Conservation (phyloP, 2,329 filamentous ascomycete species). For the Mollisiaceae sp. region DNA sequence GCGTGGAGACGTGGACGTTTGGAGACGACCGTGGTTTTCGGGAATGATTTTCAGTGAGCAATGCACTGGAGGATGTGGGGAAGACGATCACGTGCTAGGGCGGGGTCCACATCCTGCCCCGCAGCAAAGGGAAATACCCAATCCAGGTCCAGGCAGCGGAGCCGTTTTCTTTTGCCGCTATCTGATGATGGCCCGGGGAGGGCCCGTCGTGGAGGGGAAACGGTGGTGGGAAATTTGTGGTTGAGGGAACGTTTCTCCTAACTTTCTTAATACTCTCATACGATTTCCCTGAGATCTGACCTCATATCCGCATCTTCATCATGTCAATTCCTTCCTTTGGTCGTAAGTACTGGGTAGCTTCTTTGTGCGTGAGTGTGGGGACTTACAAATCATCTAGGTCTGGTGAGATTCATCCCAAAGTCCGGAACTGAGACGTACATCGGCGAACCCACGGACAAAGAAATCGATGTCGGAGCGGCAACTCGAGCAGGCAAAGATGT, state of each 20-base stretch:
- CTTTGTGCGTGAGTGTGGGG: constrained; percentile 14
- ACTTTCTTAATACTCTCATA: background rate
- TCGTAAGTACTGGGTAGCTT: constrained; percentile 24
- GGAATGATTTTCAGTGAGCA: constrained; percentile 19
- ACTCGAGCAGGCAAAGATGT: constrained; percentile 62
- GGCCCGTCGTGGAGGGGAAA: constrained; percentile 11
- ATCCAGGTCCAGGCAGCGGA: background rate
- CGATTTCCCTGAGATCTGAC: constrained; percentile 1
- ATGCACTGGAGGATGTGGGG: constrained; percentile 23
- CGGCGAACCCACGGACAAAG: constrained; percentile 58
- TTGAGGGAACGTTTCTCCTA: constrained; percentile 44
- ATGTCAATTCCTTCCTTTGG: constrained; percentile 33
- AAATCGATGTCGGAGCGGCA: constrained; percentile 62
- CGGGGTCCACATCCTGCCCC: constrained; percentile 13
- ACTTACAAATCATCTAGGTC: constrained; percentile 47
- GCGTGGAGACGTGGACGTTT: constrained; percentile 23
- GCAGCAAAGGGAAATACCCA: background rate
- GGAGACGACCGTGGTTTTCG: too few species aligned
- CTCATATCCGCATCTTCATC: constrained; percentile 11
- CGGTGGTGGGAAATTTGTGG: background rate
- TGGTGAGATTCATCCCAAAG: constrained; percentile 63
- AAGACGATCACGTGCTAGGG: constrained; percentile 16
- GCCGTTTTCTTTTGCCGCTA: constrained; percentile 15
- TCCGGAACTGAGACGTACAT: constrained; percentile 57
- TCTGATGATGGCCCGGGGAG: constrained; percentile 1